These are phyloP conservation scores for Podaxis carcinomalis DNA, from an alignment of 768 basidiomycete species.

Conservation along the genomic window DNA sequence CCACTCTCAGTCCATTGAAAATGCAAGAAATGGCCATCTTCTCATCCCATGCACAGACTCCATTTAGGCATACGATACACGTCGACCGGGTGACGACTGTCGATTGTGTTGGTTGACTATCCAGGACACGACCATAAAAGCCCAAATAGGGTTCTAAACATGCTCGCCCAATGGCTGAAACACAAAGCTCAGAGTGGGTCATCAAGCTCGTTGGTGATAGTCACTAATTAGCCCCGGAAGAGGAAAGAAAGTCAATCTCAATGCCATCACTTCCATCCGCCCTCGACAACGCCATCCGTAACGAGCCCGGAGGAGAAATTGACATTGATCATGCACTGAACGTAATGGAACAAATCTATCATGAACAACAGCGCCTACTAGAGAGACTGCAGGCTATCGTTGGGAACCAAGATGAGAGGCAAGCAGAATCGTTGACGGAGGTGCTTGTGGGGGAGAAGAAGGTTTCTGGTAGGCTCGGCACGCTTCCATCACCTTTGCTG, in stretches of 20 bases:
- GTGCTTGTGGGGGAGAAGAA: conserved; percentile 5
- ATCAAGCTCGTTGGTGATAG: background rate
- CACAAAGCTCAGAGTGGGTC: background rate
- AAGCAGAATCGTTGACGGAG: background rate
- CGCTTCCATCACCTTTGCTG: background rate
- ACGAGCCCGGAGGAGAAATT: background rate
- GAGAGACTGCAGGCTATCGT: conserved; percentile 1
- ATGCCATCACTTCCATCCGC: conserved; percentile 3
- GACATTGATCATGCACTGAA: conserved; percentile 2
- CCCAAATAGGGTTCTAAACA: conserved; percentile 6
- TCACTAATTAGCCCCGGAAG: background rate
- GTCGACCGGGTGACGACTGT: background rate
- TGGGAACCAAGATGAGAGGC: background rate
- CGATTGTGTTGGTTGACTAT: conserved; percentile 1
- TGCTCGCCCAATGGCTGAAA: conserved; percentile 10
- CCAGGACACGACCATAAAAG: conserved; percentile 11
- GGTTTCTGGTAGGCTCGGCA: conserved; percentile 2
- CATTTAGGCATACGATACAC: conserved; percentile 3
- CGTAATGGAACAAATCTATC: conserved; percentile 7
- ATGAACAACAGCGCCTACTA: background rate
- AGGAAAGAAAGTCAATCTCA: background rate
- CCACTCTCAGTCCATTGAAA: conserved; percentile 2
- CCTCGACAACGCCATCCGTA: background rate
- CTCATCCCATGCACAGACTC: conserved; percentile 5
- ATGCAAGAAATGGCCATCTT: conserved; percentile 6